These are phyloP conservation scores for Zelonia costaricensis DNA, from an alignment of 208 protist species.

Conservation along the genomic window DNA sequence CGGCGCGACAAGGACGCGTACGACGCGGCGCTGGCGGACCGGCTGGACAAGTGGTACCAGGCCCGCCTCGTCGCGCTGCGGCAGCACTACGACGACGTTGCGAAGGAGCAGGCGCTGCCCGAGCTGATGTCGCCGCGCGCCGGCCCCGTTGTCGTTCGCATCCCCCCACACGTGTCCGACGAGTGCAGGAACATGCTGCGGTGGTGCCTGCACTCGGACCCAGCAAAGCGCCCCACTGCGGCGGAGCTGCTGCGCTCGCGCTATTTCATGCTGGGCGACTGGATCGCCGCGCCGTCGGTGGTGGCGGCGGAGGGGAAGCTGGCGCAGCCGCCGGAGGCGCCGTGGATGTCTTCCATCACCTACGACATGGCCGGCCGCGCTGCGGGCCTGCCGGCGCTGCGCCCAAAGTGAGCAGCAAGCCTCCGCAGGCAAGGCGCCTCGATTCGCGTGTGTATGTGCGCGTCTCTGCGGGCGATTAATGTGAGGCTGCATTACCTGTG, in stretches of 20 bases:
- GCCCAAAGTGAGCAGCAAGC: neutral
- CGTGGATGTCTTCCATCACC: slow-evolving; percentile 43
- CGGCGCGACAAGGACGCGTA: slow-evolving; percentile 39
- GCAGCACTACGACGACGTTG: slow-evolving; percentile 20
- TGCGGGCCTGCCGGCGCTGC: slow-evolving; percentile 25
- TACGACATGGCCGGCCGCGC: slow-evolving; percentile 46
- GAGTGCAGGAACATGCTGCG: slow-evolving; percentile 66
- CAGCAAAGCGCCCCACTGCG: slow-evolving; percentile 54
- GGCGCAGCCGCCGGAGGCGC: slow-evolving; percentile 37
- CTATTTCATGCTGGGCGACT: slow-evolving; percentile 79
- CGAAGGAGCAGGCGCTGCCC: slow-evolving; percentile 35
- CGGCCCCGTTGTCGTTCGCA: slow-evolving; percentile 25
- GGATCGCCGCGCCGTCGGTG: slow-evolving; percentile 39
- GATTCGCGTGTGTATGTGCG: too few species aligned
- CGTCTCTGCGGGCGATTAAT: too few species aligned
- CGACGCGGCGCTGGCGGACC: slow-evolving; percentile 32
- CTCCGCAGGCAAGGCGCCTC: too few species aligned
- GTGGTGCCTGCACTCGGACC: slow-evolving; percentile 55
- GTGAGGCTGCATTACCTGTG: too few species aligned
- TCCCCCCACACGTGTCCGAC: slow-evolving; percentile 65
- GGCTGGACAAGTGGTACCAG: slow-evolving; percentile 51
- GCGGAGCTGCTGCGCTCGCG: slow-evolving; percentile 60
- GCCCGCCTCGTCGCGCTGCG: slow-evolving; percentile 15
- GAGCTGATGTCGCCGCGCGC: slow-evolving; percentile 19
- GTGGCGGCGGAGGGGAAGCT: slow-evolving; percentile 4